Conservation (phyloP, 768 basidiomycete genomes). For the Tephrocybe sp. region DNA sequence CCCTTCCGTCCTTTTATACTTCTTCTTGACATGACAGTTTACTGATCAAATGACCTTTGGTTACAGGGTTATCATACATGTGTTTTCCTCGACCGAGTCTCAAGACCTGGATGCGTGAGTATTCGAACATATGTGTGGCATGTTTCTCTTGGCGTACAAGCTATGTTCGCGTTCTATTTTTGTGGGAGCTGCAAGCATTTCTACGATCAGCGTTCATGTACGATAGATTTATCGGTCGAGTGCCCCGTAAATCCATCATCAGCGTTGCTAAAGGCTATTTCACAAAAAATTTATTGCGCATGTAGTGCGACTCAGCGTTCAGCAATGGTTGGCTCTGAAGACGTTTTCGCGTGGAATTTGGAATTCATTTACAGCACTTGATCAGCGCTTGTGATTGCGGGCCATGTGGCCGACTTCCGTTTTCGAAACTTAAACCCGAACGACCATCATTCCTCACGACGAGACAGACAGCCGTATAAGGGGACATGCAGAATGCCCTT, state of each 20-base stretch:
- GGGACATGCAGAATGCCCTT: constrained; percentile 28
- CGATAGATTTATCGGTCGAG: too few species aligned
- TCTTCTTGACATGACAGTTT: constrained; percentile 3
- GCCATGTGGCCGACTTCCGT: constrained; percentile 2
- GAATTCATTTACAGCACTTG: not conserved
- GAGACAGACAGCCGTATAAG: constrained; percentile 10
- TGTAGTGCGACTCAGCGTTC: too few species aligned
- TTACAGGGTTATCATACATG: not conserved
- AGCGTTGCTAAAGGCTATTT: too few species aligned
- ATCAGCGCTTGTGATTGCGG: constrained; percentile 13
- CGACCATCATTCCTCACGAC: constrained; percentile 6
- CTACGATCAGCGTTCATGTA: too few species aligned
- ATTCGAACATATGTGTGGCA: too few species aligned
- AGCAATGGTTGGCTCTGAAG: not conserved
- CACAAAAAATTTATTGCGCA: too few species aligned
- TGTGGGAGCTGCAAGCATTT: too few species aligned
- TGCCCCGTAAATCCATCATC: too few species aligned
- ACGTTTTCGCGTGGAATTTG: not conserved
- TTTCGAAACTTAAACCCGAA: not conserved
- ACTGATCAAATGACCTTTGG: constrained; percentile 6
- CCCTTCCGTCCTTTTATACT: not conserved
- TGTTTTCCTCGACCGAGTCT: too few species aligned
- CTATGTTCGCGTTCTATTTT: too few species aligned
- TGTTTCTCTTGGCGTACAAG: too few species aligned
- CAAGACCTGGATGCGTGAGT: too few species aligned